A percentile compares a stretch with the other conserved stretches of the same genome.
phyloP scores from a whole-genome alignment of 176 grass and related monocot species.

The Thalia dealbata region DNA sequence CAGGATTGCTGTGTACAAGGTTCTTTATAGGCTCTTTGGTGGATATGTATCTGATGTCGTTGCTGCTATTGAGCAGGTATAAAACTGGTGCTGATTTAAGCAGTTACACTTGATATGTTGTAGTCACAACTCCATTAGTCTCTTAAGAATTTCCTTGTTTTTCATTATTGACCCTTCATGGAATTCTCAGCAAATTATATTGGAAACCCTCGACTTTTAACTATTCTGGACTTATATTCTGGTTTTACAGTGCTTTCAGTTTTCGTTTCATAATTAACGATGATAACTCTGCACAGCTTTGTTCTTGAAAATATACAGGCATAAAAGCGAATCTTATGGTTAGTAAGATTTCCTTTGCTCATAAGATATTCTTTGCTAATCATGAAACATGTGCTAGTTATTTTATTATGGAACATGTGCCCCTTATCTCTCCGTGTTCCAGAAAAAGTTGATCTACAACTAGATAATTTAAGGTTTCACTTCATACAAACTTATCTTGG shows the following conservation, averaged over 20 bases:
- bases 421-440: neutral
- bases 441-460: neutral
- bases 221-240: neutral
- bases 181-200: neutral
- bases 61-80: conserved; percentile 95
- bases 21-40: conserved; percentile 95
- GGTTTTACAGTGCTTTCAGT: neutral
- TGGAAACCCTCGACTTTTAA: neutral
- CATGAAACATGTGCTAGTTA: neutral
- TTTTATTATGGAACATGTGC: neutral
- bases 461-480: neutral
- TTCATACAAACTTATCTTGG: neutral
- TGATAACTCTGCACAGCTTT: neutral
- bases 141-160: neutral
- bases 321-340: neutral
- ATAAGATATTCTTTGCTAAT: neutral
- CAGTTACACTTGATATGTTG: neutral
- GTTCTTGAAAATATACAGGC: neutral
- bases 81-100: neutral
- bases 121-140: neutral
- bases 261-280: neutral
- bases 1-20: conserved; percentile 97
- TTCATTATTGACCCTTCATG: neutral
- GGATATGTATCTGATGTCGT: conserved; percentile 98
- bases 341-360: too few relatives aligned